These are phyloP conservation scores for Calonectria pauciramosa DNA, from an alignment of 2,329 filamentous ascomycete species.

Conservation along the genomic window DNA sequence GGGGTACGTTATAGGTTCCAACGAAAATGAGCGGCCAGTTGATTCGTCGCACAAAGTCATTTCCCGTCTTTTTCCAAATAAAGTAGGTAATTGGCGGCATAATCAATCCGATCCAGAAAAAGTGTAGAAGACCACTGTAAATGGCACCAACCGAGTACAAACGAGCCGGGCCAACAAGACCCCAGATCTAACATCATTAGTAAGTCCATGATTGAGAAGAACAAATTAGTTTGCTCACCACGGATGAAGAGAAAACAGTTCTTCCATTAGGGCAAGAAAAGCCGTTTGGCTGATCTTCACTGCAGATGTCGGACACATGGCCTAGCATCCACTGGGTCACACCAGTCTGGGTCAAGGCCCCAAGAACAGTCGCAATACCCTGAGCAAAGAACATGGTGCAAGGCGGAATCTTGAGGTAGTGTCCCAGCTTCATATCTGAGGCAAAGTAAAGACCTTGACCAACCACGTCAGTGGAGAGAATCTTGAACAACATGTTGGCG, in stretches of 20 bases:
- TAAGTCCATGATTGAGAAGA: too few species aligned
- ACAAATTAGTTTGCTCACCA: not conserved
- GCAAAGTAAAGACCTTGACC: conserved; percentile 20
- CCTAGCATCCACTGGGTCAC: conserved; percentile 23
- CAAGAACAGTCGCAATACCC: conserved; percentile 10
- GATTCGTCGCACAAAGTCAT: conserved; percentile 12
- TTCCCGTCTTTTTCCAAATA: conserved; percentile 17
- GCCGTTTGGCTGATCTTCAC: conserved; percentile 15
- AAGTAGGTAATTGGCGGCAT: conserved; percentile 19
- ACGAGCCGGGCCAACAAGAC: conserved; percentile 19
- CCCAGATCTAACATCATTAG: conserved; percentile 11
- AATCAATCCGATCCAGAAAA: conserved; percentile 24
- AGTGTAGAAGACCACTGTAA: conserved; percentile 14
- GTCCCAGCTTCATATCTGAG: conserved; percentile 17
- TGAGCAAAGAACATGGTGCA: conserved; percentile 21
- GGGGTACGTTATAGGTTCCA: conserved; percentile 16
- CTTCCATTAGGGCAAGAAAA: conserved; percentile 23
- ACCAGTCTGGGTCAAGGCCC: conserved; percentile 13
- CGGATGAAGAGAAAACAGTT: conserved; percentile 15
- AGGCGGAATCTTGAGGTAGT: conserved; percentile 23
- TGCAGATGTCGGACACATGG: conserved; percentile 12
- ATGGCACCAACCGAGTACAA: conserved; percentile 19
- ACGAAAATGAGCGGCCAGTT: conserved; percentile 25
- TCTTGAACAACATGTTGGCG: conserved; percentile 66
- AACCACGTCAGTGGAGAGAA: conserved; percentile 27